A percentile compares a stretch with the other conserved stretches of the same genome.
These are phyloP conservation scores for Colletotrichum abscissum DNA, from an alignment of 2,329 filamentous ascomycete species.

Conservation along the genomic window DNA sequence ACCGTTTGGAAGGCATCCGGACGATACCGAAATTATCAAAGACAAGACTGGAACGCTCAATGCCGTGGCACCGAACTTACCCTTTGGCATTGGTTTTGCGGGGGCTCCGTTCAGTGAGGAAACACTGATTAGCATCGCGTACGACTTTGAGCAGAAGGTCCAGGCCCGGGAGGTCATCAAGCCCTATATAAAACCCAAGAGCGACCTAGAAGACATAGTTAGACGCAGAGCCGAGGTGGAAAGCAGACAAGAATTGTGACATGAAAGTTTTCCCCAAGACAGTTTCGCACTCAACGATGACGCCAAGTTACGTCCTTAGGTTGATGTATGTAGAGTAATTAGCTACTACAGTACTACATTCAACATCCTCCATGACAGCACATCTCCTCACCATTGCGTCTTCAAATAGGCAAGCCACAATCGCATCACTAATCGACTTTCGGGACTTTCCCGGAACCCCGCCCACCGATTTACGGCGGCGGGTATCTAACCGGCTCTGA, in stretches of 20 bases:
- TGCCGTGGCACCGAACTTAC: conserved; percentile 62
- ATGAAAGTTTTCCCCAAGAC: not conserved
- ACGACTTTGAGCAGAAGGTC: conserved; percentile 74
- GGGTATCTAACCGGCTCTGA: not conserved
- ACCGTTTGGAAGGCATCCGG: conserved; percentile 67
- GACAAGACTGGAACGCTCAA: conserved; percentile 63
- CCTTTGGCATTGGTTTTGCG: conserved; percentile 73
- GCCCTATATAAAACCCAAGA: conserved; percentile 43
- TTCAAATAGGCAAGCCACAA: not conserved
- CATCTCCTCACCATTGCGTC: not conserved
- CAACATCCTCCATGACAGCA: not conserved
- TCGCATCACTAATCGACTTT: not conserved
- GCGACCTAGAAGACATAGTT: conserved; percentile 43
- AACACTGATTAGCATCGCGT: conserved; percentile 71
- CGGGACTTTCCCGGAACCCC: not conserved
- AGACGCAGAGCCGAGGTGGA: conserved; percentile 43
- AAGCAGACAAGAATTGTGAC: not conserved
- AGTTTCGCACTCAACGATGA: not conserved
- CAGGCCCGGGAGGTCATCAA: conserved; percentile 41
- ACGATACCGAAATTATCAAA: conserved; percentile 55
- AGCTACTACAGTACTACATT: not conserved
- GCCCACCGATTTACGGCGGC: not conserved
- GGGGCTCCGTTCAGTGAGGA: conserved; percentile 71
- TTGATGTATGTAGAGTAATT: too few species aligned
- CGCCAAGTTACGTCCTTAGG: too few species aligned